Base-by-base conservation (phyloP, 1,139 yeast genomes). In the Candida albicans region DNA sequence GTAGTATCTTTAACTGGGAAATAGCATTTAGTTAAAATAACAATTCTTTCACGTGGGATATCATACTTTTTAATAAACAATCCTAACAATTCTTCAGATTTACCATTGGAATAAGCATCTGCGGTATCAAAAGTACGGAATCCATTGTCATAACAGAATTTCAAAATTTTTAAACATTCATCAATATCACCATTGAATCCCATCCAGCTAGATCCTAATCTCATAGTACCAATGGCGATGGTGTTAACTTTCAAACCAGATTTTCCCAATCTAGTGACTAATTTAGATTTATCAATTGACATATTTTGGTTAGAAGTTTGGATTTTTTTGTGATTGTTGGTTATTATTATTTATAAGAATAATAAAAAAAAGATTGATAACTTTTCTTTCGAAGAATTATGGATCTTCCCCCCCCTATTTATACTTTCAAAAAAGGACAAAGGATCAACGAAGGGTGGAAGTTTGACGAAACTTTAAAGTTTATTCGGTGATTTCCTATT, bases 101-200 rank as follows among this genome's bases (percentile, higher is more conserved):
- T 40, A 14, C 65, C 66, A 42, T 56, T 55, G 29, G 61, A 55
- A 42, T 61, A 61, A n/a, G 78, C 52, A 42, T 56, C 57, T n/a
- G 59, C 59, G 18, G 61, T 56, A 37, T 56, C 61, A 41, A 49
- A 56, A 2, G 84, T 78, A 48, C 84, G 64, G 22, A 80, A 54
- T 1, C 84, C 84, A 24, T 37, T 41, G 40, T 65, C 68, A 55
- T 79, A 79, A 30, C 79, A 76, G 45, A 62, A 61, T 52, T 79
- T 77, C 56, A 79, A 54, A 27, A 77, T 62, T n/a, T 54, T 52
- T 40, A 56, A 46, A n/a, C 51, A 40, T 36, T 46, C 42, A n/a
- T 53, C 56, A 40, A 40, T 40, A 28, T 42, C 39, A 27, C 37
- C 41, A 24, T 40, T 40, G 28, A 13, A 43, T n/a, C 42, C 42